These are phyloP conservation scores for Xylariaceae sp. DNA, from an alignment of 2,329 filamentous ascomycete species.

Conservation along the genomic window DNA sequence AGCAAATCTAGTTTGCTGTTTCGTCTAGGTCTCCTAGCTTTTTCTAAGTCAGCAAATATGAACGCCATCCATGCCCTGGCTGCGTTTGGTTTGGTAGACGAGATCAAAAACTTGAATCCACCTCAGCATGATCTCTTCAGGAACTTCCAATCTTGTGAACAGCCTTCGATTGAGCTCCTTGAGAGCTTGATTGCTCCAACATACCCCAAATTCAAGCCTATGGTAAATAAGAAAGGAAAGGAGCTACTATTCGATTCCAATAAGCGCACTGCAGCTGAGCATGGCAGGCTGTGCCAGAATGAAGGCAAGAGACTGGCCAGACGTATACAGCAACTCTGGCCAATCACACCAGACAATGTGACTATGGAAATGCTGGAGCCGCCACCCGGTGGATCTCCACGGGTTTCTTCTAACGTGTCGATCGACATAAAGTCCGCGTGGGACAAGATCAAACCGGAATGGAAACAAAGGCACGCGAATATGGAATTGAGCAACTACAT, in stretches of 20 bases:
- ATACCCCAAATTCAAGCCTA: conserved; percentile 1
- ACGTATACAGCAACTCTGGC: conserved; percentile 8
- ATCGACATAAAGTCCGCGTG: conserved; percentile 1
- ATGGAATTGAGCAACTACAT: conserved; percentile 1
- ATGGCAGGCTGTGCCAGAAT: background rate
- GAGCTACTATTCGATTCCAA: background rate
- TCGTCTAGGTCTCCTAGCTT: conserved; percentile 39
- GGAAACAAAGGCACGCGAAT: conserved; percentile 11
- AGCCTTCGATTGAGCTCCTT: conserved; percentile 24
- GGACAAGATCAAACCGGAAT: conserved; percentile 13
- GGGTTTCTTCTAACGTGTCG: accelerated
- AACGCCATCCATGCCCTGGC: conserved; percentile 31
- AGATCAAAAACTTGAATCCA: conserved; percentile 25
- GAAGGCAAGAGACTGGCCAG: background rate
- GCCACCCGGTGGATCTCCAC: background rate
- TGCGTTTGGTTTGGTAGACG: conserved; percentile 19
- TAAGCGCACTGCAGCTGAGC: background rate
- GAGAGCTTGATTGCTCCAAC: conserved; percentile 21
- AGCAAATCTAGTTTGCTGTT: conserved; percentile 32
- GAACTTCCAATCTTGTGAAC: conserved; percentile 29
- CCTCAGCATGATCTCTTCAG: conserved; percentile 27
- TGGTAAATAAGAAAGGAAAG: background rate
- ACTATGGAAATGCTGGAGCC: background rate
- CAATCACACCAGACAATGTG: background rate
- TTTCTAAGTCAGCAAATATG: conserved; percentile 36